Conservation (phyloP, 1,284 basidiomycete genomes). For the Trichosporon asahii region DNA sequence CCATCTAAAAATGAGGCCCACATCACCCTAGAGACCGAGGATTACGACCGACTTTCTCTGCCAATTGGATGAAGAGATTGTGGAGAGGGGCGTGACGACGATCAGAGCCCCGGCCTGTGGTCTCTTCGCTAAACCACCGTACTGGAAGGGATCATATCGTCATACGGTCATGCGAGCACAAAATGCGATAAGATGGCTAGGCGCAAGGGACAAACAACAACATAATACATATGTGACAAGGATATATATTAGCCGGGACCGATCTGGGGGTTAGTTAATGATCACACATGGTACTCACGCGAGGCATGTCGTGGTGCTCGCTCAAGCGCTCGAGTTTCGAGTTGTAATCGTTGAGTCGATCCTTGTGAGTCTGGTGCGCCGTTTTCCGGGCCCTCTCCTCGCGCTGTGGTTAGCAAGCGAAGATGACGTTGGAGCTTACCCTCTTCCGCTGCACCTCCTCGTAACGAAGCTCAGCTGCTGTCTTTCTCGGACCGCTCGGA, state of each 20-base stretch:
- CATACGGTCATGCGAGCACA: not conserved
- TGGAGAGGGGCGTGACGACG: not conserved
- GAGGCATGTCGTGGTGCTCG: slow-evolving; percentile 50
- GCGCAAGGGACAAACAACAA: not conserved
- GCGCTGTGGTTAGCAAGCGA: slow-evolving; percentile 56
- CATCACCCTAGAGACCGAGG: not conserved
- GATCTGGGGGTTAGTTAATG: slow-evolving; percentile 17
- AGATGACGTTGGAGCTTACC: slow-evolving; percentile 56
- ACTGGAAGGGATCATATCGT: not conserved
- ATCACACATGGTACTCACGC: slow-evolving; percentile 27
- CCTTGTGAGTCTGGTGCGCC: slow-evolving; percentile 88
- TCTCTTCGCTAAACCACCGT: not conserved
- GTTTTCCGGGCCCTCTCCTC: slow-evolving; percentile 73
- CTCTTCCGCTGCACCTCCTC: slow-evolving; percentile 78
- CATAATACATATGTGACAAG: not conserved
- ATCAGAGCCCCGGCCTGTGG: not conserved
- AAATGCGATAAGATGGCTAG: not conserved
- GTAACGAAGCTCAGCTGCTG: slow-evolving; percentile 84
- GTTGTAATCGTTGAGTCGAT: slow-evolving; percentile 90
- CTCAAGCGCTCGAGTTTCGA: slow-evolving; percentile 73
- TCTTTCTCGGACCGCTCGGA: slow-evolving; percentile 57
- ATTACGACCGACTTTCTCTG: not conserved
- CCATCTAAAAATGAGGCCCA: not conserved
- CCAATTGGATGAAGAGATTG: not conserved
- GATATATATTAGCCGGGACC: slow-evolving; percentile 19